Base-by-base conservation (phyloP, 2,329 filamentous ascomycete species). In the Xylariaceae sp. region DNA sequence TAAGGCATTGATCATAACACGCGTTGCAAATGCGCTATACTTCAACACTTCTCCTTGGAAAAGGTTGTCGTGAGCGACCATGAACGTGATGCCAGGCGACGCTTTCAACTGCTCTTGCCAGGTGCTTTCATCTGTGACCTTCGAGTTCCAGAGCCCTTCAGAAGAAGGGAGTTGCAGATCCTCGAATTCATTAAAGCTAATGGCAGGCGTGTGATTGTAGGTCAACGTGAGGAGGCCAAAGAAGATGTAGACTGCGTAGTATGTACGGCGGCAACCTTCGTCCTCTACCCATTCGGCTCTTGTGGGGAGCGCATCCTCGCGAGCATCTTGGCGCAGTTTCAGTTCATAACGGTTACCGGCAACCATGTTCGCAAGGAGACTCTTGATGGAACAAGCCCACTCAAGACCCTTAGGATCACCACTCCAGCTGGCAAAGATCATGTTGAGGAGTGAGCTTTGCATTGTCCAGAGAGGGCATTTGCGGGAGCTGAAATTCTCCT, bases 401-500 rank as follows among this genome's bases (percentile, higher is more conserved):
- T 98, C 93, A 3, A 98, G 76, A 29, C 93, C 93, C 67, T 96
- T 97, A 28, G 93, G 86, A 60, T 97, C 93, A 57, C 93, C 93
- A 64, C 93, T 97, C 93, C 93, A 98, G 73, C 90, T 97, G 41
- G 93, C 89, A 64, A 98, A 97, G 52, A 96, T 84, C 93, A 97
- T 97, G 73, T 98, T 98, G 44, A 98, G 74, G 40, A 98, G 72
- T 3, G 90, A 95, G 63, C 88, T 89, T 64, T 98, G 93, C 89
- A 97, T 97, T 36, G 91, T 93, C 91, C 93, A 97, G 12, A 98
- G 69, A 3, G 93, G 93, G 58, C 91, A 97, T 65, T 96, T 97
- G 55, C 91, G 83, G 8, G 93, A 97, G 72, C 91, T 95, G 65
- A 97, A 97, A 67, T 95, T 95, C 64, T 96, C 90, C 73, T 96